A percentile compares a stretch with the other conserved stretches of the same genome.
Conservation (phyloP, 306 rosid species). For the Cicer yamashitae region DNA sequence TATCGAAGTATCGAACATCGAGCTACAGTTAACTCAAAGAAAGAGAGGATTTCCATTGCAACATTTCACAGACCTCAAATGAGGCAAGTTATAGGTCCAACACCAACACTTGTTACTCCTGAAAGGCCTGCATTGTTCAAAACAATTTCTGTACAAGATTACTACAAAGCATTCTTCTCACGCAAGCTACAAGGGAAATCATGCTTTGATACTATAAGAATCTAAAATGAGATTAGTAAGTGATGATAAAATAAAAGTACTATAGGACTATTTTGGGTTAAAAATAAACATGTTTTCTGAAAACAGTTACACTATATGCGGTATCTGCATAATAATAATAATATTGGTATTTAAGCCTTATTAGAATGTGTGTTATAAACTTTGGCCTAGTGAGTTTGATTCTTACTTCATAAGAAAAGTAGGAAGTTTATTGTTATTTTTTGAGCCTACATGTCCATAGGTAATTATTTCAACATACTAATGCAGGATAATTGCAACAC, state of each 20-base stretch:
- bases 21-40: slow-evolving; percentile 9
- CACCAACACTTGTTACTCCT: slow-evolving; percentile 14
- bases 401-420: too few relatives aligned
- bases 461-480: too few relatives aligned
- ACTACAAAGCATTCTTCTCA: slow-evolving; percentile 23
- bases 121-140: slow-evolving; percentile 31
- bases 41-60: slow-evolving; percentile 32
- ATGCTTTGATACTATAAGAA: slow-evolving; percentile 12
- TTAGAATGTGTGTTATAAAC: too few relatives aligned
- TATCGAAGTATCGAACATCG: slow-evolving; percentile 31
- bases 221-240: neutral
- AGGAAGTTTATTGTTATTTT: too few relatives aligned
- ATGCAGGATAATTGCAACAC: too few relatives aligned
- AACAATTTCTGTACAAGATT: neutral
- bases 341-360: too few relatives aligned
- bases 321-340: too few relatives aligned
- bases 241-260: neutral
- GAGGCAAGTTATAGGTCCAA: slow-evolving; percentile 19
- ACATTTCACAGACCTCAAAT: slow-evolving; percentile 21
- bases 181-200: slow-evolving; percentile 11
- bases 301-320: neutral
- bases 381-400: too few relatives aligned
- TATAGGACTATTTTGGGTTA: neutral
- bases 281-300: neutral
- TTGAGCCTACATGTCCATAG: too few relatives aligned